phyloP scores from a whole-genome alignment of 73 alveolate genomes.

The Symbiodinium pilosum region DNA sequence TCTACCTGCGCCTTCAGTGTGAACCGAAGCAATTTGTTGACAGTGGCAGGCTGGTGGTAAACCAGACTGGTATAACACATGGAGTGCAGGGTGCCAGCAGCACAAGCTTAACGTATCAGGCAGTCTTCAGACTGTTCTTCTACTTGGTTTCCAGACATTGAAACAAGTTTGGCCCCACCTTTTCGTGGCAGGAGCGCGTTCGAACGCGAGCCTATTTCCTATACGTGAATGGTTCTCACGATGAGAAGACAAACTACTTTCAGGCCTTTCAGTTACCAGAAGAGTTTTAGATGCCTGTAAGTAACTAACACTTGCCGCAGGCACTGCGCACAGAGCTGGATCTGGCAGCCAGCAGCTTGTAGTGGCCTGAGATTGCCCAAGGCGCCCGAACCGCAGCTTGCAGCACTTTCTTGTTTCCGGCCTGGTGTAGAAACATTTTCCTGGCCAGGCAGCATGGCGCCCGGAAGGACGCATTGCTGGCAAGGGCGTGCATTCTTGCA shows the following conservation, averaged over 20 bases:
- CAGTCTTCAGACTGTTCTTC: no score
- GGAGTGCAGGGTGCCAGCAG: no score
- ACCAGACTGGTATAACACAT: no score
- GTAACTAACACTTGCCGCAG: not conserved
- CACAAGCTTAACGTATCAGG: no score
- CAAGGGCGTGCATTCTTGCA: not conserved
- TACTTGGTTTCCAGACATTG: no score
- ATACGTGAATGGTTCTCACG: conserved; percentile 37
- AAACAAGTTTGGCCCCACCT: no score
- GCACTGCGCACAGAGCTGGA: conserved; percentile 9
- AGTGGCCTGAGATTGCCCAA: not conserved
- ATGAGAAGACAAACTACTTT: conserved; percentile 49
- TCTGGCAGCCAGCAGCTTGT: not conserved
- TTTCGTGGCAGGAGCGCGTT: conserved; percentile 46
- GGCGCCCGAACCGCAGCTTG: not conserved
- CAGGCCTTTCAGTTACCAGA: not conserved
- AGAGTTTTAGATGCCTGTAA: no score
- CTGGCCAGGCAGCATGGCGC: not conserved
- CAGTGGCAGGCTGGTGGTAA: no score
- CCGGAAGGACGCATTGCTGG: not conserved
- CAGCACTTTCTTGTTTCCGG: not conserved
- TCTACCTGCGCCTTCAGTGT: no score
- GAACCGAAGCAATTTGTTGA: no score
- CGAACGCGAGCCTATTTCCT: conserved; percentile 62
- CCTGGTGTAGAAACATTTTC: not conserved